phyloP scores from a whole-genome alignment of 164 flowering plant species.

The Umbellularia californica region DNA sequence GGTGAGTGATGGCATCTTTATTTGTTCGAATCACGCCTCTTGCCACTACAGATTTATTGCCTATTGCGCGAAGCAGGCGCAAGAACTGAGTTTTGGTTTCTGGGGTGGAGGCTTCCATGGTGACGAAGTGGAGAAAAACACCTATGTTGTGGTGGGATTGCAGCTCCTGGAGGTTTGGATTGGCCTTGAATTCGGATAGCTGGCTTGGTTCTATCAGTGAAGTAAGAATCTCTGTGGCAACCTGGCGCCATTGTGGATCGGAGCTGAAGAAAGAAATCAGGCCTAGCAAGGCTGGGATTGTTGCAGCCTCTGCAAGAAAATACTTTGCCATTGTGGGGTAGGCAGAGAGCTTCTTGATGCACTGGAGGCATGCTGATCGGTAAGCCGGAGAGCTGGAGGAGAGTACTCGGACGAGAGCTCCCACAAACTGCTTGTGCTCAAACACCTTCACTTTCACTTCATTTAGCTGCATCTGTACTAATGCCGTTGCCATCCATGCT shows the following conservation, averaged over 20 bases:
- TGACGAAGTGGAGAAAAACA: constrained; percentile 12
- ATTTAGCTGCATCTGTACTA: constrained; percentile 17
- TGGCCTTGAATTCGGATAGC: constrained; percentile 14
- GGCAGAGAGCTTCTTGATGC: constrained; percentile 19
- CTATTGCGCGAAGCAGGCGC: constrained; percentile 16
- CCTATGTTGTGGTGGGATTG: constrained; percentile 17
- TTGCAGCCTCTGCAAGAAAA: constrained; percentile 13
- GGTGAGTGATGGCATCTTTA: constrained; percentile 9
- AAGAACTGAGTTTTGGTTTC: constrained; percentile 12
- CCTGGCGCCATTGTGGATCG: constrained; percentile 11
- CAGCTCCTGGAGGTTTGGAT: constrained; percentile 16
- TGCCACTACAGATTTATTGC: constrained; percentile 17
- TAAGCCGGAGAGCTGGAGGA: constrained; percentile 18
- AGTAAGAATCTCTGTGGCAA: constrained; percentile 15
- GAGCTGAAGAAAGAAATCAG: constrained; percentile 9
- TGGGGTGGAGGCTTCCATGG: constrained; percentile 1
- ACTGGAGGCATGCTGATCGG: constrained; percentile 19
- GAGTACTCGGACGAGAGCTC: constrained; percentile 18
- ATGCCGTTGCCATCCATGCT: constrained; percentile 21
- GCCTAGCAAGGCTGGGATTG: constrained; percentile 17
- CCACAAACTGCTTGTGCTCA: constrained; percentile 15
- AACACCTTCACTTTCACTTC: constrained; percentile 12
- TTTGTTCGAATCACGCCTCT: constrained; percentile 6
- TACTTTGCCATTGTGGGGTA: constrained; percentile 14
- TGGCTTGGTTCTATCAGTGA: constrained; percentile 14